Base-by-base conservation (phyloP, 1,284 basidiomycete species). In the Ustilago tritici region DNA sequence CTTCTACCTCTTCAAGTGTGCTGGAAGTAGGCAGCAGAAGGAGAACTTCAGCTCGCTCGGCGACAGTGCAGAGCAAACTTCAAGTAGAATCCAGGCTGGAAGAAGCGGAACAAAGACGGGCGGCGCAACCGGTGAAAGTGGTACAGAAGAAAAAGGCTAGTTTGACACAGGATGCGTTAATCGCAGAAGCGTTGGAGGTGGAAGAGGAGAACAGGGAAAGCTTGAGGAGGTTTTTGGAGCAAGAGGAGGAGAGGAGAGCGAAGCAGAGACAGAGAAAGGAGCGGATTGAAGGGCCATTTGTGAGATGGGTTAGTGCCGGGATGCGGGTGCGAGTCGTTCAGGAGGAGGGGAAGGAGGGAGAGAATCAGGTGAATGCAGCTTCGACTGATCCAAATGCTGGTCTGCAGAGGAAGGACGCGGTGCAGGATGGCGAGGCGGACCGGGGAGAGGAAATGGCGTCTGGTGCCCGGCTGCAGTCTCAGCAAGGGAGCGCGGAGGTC, bases 121-220 rank as follows among this genome's bases (percentile, higher is more conserved):
- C 91, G 31, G 36, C 65, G 38, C 55, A 38, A 58, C 65, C 68
- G 11, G 49, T 41, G 34, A 65, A 59, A 28, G 61, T 57, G 34
- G 72, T 57, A 2, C 58, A 50, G 17, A 78, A 68, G 56, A 76
- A 77, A 57, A 78, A 77, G 31, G 61, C 58, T 19, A 76, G 66
- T 46, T 88, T 90, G 41, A 93, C 93, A 0, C 94, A 95, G 81
- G 92, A 90, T 28, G 92, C 94, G 77, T 89, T 95, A 4, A 92
- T 95, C 60, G 90, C 91, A 1, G 91, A 90, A 15, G 93, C 93
- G 0, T 89, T 95, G 11, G 93, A 94, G 81, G 92, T 91, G 57
- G 93, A 95, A 83, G 93, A 94, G 86, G 91, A 91, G 4, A 95
- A 95, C 80, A 90, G 92, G 28, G 88, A 89, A n/a, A 91, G 93